Conservation (phyloP, 306 rosid genomes). For the Prunus mongolica region DNA sequence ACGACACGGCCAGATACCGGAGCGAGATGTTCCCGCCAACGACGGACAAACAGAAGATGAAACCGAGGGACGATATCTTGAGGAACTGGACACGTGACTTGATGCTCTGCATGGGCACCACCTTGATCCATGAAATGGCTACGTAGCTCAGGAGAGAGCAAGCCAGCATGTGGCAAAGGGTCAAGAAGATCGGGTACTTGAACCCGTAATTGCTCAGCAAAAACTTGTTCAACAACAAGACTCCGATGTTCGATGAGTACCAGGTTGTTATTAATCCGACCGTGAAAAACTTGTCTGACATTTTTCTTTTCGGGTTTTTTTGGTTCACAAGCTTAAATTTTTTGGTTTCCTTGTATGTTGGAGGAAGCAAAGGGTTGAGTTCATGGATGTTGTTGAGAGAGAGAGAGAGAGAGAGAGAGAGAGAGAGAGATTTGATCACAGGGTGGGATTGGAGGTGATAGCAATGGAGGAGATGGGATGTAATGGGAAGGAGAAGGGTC, state of each 20-base stretch:
- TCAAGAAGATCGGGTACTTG: slow-evolving; percentile 93
- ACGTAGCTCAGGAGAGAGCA: slow-evolving; percentile 85
- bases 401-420: background rate
- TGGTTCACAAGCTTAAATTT: too few relatives aligned
- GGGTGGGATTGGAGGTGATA: background rate
- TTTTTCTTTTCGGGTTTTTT: background rate
- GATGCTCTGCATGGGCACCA: slow-evolving; percentile 89
- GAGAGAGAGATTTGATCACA: background rate
- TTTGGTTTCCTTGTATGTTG: background rate
- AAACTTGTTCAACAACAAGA: slow-evolving; percentile 76
- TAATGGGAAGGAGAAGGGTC: background rate
- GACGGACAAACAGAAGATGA: slow-evolving; percentile 83
- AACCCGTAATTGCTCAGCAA: slow-evolving; percentile 88
- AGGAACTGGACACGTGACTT: slow-evolving; percentile 80
- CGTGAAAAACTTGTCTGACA: slow-evolving; percentile 59
- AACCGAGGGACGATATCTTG: slow-evolving; percentile 76
- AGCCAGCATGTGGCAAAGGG: slow-evolving; percentile 98
- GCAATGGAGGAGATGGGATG: background rate
- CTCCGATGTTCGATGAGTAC: slow-evolving; percentile 97
- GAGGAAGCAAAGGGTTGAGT: background rate
- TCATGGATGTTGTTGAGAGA: background rate
- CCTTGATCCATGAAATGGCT: slow-evolving; percentile 90
- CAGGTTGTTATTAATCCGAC: slow-evolving; percentile 68
- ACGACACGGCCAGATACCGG: slow-evolving; percentile 84
- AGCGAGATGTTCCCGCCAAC: slow-evolving; percentile 91